Base-by-base conservation (phyloP, 1,139 yeast genomes). In the Spathaspora jeffriesii region DNA sequence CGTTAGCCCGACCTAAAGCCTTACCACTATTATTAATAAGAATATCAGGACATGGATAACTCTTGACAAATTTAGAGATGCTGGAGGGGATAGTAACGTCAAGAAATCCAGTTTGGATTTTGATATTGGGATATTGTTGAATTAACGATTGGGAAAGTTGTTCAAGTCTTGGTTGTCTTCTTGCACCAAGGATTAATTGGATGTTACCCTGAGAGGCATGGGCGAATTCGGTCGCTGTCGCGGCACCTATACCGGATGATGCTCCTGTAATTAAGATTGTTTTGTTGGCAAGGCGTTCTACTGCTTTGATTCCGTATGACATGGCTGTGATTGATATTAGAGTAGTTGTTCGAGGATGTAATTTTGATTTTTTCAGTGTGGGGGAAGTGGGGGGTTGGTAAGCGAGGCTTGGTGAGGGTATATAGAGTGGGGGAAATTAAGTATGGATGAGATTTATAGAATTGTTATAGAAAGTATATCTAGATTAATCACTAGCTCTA, bases 1-100 rank as follows among this genome's bases (percentile, higher is more conserved):
- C 88, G 38, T 67, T 62, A 28, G 80, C 91, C 42, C 69, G 68
- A 22, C 96, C 96, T 43, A 81, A 70, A 1, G 93, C 96, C 66
- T 85, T 79, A 37, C 96, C 96, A 7, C 96, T 95, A 62, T 88
- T 89, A 71, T 89, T 89, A 51, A 89, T 70, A 48, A 89, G 73
- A 32, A 89, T 79, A 62, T 84, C 89, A 51, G 83, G 76, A 32
- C 79, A 5, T 25, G 28, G n/a, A n/a, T n/a, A n/a, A n/a, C n/a
- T 13, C 28, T 25, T 86, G 44, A 88, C 67, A 57, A 82, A 84
- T 42, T 78, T 73, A 36, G 73, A 68, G 53, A 88, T 80, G 32
- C 78, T 67, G 11, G 70, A 72, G 44, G 69, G 65, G 41, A 65
- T 82, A 65, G 59, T 71, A n/a, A 89, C 88, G 61, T 89, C 96